These are phyloP conservation scores for Dipteronia dyeriana DNA, from an alignment of 345 rosid genomes.

Conservation along the genomic window DNA sequence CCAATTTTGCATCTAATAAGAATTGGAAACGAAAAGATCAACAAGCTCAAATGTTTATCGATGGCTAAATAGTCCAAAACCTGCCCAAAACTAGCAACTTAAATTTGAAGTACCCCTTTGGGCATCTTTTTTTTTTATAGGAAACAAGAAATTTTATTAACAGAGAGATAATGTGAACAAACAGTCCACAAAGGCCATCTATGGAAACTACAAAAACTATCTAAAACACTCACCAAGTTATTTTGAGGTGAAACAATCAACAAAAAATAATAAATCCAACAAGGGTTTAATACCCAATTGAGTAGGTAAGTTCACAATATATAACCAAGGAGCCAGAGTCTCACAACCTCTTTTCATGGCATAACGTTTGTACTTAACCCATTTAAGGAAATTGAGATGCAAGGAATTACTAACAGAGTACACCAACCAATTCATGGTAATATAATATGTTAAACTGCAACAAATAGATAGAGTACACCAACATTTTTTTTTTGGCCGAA, in stretches of 20 bases:
- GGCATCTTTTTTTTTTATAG: neutral
- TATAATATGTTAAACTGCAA: neutral
- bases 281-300: neutral
- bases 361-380: neutral
- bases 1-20: conserved; percentile 1
- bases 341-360: neutral
- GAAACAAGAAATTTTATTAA: neutral
- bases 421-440: neutral
- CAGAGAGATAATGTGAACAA: neutral
- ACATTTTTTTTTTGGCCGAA: neutral
- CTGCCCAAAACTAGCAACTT: neutral
- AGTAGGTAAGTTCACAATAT: neutral
- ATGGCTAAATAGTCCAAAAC: neutral
- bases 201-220: neutral
- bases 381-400: neutral
- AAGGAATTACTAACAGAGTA: neutral
- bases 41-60: neutral
- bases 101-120: neutral
- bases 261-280: neutral
- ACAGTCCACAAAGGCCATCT: neutral
- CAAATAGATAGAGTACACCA: neutral
- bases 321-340: neutral
- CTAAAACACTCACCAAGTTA: neutral
- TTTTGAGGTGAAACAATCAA: neutral
- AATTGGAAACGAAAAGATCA: neutral